A percentile compares a stretch with the other conserved stretches of the same genome.
These are phyloP conservation scores for Cladosporium sp. DNA, from an alignment of 2,329 filamentous ascomycete species.

Conservation along the genomic window DNA sequence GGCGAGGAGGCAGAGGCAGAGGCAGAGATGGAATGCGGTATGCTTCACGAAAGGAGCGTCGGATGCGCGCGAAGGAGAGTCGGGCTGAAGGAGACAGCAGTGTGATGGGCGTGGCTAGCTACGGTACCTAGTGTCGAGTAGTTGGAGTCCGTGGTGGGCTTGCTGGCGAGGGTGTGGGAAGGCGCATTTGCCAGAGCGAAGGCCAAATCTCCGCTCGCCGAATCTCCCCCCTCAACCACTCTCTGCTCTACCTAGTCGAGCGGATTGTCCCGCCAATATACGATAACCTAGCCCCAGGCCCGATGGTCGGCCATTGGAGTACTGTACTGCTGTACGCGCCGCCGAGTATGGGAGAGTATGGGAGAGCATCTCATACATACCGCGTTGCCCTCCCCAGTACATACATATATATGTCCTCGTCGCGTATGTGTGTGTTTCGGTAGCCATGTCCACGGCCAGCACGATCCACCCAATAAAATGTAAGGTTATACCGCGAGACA, in stretches of 20 bases:
- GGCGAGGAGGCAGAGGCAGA: conserved; percentile 1
- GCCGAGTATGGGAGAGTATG: not conserved
- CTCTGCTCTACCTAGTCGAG: not conserved
- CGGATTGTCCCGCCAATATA: conserved; percentile 3
- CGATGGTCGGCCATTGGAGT: conserved; percentile 1
- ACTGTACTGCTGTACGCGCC: not conserved
- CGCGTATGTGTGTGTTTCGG: not conserved
- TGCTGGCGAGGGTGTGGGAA: conserved; percentile 14
- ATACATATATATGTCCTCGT: too few species aligned
- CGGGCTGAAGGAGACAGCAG: conserved; percentile 13
- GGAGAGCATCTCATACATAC: too few species aligned
- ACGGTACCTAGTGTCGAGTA: conserved; percentile 10
- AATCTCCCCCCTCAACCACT: conserved; percentile 6
- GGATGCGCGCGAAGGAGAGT: conserved; percentile 14
- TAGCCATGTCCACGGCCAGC: not conserved
- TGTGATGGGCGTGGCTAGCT: conserved; percentile 9
- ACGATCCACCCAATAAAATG: not conserved
- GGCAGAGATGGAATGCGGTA: not conserved
- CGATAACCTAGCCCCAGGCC: not conserved
- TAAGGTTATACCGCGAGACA: not conserved
- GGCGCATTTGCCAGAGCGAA: conserved; percentile 11
- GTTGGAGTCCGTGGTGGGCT: conserved; percentile 2
- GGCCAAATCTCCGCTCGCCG: conserved; percentile 12
- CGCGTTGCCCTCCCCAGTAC: too few species aligned
- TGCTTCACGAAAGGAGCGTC: conserved; percentile 8